These are phyloP conservation scores for Gossypium davidsonii DNA, from an alignment of 441 rosid species.

Conservation along the genomic window DNA sequence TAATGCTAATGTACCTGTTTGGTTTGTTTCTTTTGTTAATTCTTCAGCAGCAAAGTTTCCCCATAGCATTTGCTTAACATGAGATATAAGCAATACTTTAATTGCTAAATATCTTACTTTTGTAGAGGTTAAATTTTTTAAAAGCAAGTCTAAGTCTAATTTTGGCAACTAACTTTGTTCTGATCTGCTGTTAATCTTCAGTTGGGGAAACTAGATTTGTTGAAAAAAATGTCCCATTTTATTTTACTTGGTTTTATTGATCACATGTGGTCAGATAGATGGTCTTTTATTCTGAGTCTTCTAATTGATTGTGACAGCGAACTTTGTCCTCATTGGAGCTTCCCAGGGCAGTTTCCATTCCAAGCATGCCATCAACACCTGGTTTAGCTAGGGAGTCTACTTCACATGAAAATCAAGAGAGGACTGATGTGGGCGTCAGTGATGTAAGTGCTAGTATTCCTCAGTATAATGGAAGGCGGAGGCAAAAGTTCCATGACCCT, in stretches of 20 bases:
- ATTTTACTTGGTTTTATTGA: background rate
- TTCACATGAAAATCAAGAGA: conserved; percentile 39
- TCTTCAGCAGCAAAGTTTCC: conserved; percentile 6
- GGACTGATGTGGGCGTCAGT: conserved; percentile 27
- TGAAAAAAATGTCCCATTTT: background rate
- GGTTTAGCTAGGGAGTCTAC: conserved; percentile 35
- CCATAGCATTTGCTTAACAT: background rate
- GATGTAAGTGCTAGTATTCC: conserved; percentile 35
- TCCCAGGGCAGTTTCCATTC: conserved; percentile 67
- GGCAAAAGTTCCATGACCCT: conserved; percentile 69
- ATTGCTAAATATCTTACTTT: background rate
- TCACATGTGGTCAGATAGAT: background rate
- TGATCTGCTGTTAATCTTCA: background rate
- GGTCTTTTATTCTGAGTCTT: conserved; percentile 7
- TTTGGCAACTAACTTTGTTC: background rate
- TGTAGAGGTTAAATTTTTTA: background rate
- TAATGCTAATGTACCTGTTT: conserved; percentile 7
- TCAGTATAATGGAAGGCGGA: conserved; percentile 46
- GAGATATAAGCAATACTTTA: background rate
- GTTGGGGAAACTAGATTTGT: background rate
- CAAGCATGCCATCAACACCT: conserved; percentile 47
- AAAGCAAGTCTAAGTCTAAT: background rate
- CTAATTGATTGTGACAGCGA: conserved; percentile 44
- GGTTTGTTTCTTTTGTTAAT: background rate
- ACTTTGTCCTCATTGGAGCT: conserved; percentile 90